Conservation (phyloP, 441 rosid genomes). For the Melastoma candidum region DNA sequence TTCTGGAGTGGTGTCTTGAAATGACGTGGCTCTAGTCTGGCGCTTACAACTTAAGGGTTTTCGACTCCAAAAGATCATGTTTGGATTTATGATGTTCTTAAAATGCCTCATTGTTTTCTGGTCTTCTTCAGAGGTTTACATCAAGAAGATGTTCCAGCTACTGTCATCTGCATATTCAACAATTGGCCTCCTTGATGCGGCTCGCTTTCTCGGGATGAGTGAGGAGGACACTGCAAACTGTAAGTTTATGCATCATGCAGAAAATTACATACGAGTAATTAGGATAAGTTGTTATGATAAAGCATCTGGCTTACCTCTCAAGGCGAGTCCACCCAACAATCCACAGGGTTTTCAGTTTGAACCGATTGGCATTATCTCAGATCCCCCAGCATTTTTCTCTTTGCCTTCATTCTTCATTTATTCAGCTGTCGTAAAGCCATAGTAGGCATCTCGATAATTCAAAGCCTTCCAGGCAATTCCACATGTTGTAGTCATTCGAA, state of each 20-base stretch:
- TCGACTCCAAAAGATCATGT: too few species aligned
- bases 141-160: conserved; percentile 72
- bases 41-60: too few species aligned
- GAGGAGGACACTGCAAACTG: conserved; percentile 70
- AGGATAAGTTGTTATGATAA: not conserved
- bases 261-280: not conserved
- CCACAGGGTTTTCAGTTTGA: not conserved
- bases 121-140: conserved; percentile 55
- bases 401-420: too few species aligned
- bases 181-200: conserved; percentile 56
- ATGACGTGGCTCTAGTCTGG: too few species aligned
- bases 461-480: too few species aligned
- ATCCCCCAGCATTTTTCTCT: too few species aligned
- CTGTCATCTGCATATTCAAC: conserved; percentile 79
- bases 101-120: not conserved
- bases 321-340: not conserved
- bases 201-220: conserved; percentile 75
- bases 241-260: conserved; percentile 30
- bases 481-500: too few species aligned
- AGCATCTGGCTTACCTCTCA: not conserved
- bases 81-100: too few species aligned
- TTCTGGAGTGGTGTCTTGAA: too few species aligned
- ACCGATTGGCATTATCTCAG: too few species aligned
- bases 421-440: too few species aligned
- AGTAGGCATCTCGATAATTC: too few species aligned